phyloP scores from a whole-genome alignment of 139 green algal species.

The Chlorella sp. region DNA sequence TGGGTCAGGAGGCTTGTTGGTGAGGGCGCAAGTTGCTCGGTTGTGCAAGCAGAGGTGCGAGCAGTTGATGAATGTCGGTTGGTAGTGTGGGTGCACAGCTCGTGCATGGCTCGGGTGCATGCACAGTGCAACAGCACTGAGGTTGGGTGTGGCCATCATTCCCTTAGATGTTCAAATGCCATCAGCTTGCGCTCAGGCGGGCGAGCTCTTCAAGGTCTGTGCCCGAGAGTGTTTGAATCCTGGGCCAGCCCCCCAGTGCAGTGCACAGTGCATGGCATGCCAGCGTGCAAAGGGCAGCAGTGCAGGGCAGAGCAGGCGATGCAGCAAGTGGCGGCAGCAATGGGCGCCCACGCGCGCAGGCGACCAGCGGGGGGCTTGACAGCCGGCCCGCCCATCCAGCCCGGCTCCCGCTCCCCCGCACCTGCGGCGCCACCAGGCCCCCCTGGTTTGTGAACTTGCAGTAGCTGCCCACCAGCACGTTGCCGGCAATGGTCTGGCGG shows the following conservation, averaged over 20 bases:
- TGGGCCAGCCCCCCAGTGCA: not conserved
- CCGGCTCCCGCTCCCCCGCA: not conserved
- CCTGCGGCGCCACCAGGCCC: conserved; percentile 72
- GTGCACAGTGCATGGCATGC: not conserved
- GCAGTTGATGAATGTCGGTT: too few species aligned
- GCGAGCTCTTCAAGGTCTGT: conserved; percentile 1
- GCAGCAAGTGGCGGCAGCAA: too few species aligned
- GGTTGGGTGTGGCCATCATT: not conserved
- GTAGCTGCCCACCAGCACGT: conserved; percentile 96
- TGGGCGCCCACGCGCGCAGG: too few species aligned
- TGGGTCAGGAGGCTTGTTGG: not conserved
- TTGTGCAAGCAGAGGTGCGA: too few species aligned
- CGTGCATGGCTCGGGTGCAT: too few species aligned
- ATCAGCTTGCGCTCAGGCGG: conserved; percentile 4
- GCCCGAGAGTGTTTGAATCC: not conserved
- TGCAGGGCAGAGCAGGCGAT: not conserved
- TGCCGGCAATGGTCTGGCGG: conserved; percentile 94
- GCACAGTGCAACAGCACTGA: too few species aligned
- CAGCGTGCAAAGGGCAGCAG: not conserved
- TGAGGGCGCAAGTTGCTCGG: not conserved
- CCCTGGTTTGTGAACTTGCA: conserved; percentile 95
- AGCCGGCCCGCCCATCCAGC: too few species aligned
- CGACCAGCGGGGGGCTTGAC: too few species aligned
- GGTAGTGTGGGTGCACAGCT: too few species aligned
- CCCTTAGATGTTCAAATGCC: conserved; percentile 5